Percentiles rank a stretch among this genome's conserved stretches.
Conservation (phyloP, 2,329 filamentous ascomycete species). For the Venturia effusa region DNA sequence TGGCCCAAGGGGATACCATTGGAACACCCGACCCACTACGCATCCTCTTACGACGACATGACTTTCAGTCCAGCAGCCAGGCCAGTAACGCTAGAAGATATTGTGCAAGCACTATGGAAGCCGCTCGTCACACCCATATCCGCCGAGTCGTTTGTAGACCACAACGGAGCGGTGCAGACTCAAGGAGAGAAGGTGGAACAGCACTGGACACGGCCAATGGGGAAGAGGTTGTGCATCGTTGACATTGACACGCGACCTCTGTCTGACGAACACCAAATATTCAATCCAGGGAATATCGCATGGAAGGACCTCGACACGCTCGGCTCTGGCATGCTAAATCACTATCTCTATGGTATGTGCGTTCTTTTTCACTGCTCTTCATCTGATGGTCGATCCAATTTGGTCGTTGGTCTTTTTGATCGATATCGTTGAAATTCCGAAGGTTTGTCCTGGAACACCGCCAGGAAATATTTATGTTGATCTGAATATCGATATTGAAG, state of each 20-base stretch:
- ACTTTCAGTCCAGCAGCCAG: neutral
- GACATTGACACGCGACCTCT: conserved; percentile 21
- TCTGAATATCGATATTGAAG: neutral
- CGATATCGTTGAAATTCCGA: neutral
- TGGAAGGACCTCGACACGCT: conserved; percentile 18
- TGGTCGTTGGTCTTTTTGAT: neutral
- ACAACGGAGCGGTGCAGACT: neutral
- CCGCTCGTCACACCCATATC: conserved; percentile 5
- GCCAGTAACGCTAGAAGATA: neutral
- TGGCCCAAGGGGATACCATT: neutral
- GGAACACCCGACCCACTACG: neutral
- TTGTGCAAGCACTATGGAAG: conserved; percentile 5
- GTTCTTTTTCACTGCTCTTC: too few species aligned
- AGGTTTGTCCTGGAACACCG: too few species aligned
- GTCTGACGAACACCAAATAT: conserved; percentile 10
- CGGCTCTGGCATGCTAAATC: conserved; percentile 29
- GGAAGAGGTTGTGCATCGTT: conserved; percentile 20
- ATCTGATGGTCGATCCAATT: too few species aligned
- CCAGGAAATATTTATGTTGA: neutral
- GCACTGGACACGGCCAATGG: conserved; percentile 18
- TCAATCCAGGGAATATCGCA: conserved; percentile 13
- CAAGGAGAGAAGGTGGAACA: neutral
- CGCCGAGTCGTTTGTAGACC: neutral
- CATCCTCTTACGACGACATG: neutral
- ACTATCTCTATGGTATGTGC: conserved; percentile 27